Percentiles rank a stretch among this genome's conserved stretches.
These are phyloP conservation scores for Podaxis pistillaris DNA, from an alignment of 768 basidiomycete genomes.

Conservation along the genomic window DNA sequence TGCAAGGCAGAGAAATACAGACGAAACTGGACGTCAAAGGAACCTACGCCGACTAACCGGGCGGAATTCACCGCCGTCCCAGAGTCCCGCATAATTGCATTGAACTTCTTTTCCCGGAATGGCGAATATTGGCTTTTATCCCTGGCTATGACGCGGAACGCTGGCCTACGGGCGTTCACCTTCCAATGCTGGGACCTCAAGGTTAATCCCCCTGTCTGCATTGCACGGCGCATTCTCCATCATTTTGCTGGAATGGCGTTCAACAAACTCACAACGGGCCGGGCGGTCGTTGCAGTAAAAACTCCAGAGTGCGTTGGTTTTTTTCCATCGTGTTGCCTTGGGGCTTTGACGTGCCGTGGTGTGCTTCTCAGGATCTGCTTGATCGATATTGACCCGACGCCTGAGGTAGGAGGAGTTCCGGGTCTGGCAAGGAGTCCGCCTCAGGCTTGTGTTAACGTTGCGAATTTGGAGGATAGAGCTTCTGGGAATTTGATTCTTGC, in stretches of 20 bases:
- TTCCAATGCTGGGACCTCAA: slow-evolving; percentile 61
- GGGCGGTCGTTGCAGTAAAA: slow-evolving; percentile 40
- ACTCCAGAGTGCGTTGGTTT: slow-evolving; percentile 34
- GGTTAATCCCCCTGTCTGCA: slow-evolving; percentile 30
- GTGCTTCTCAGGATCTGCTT: slow-evolving; percentile 10
- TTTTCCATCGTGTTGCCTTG: slow-evolving; percentile 1
- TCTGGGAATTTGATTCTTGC: slow-evolving; percentile 1
- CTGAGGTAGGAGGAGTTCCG: neutral
- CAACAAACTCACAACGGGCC: slow-evolving; percentile 36
- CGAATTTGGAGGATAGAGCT: slow-evolving; percentile 9
- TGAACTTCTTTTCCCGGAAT: slow-evolving; percentile 47
- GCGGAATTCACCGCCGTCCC: slow-evolving; percentile 13
- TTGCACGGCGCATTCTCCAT: slow-evolving; percentile 38
- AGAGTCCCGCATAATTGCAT: slow-evolving; percentile 36
- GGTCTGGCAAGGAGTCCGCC: neutral
- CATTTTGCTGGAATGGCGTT: slow-evolving; percentile 44
- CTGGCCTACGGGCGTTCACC: slow-evolving; percentile 26
- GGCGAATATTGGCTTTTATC: slow-evolving; percentile 47
- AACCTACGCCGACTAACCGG: slow-evolving; percentile 30
- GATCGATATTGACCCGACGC: slow-evolving; percentile 6
- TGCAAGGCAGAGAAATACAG: slow-evolving; percentile 40
- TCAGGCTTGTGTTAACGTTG: slow-evolving; percentile 14
- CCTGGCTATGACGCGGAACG: slow-evolving; percentile 26
- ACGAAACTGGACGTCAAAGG: slow-evolving; percentile 46
- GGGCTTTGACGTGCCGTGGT: slow-evolving; percentile 5